Conservation (phyloP, 2,329 filamentous ascomycete species). For the Taxawa tesnikishii region DNA sequence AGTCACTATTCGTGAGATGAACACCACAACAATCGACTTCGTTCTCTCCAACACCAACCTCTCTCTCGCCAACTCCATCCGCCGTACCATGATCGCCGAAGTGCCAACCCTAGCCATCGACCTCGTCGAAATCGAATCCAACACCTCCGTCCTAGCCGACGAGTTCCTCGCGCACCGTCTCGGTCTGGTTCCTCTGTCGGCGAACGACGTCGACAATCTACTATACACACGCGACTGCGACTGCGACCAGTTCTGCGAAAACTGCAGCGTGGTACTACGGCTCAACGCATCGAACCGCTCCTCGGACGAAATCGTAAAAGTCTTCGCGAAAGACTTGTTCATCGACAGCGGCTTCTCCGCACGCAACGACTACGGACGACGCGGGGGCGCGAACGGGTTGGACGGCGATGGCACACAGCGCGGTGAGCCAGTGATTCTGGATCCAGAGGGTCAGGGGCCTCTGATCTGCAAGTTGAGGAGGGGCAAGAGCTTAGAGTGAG, state of each 20-base stretch:
- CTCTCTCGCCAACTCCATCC: constrained; percentile 83
- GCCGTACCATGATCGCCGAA: constrained; percentile 83
- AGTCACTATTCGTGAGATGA: constrained; percentile 40
- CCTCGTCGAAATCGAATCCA: constrained; percentile 80
- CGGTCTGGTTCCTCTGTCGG: constrained; percentile 77
- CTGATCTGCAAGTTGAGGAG: constrained; percentile 84
- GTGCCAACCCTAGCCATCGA: constrained; percentile 93
- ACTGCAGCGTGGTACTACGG: constrained; percentile 74
- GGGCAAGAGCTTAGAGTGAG: constrained; percentile 83
- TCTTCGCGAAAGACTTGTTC: constrained; percentile 82
- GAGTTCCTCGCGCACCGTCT: constrained; percentile 92
- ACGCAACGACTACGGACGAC: constrained; percentile 13
- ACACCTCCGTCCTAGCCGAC: constrained; percentile 91
- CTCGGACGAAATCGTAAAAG: constrained; percentile 77
- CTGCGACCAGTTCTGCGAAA: constrained; percentile 88
- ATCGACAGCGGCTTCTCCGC: constrained; percentile 27
- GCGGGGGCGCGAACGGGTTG: constrained; percentile 56
- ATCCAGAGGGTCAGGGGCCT: constrained; percentile 68
- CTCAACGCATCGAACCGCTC: constrained; percentile 62
- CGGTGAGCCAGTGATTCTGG: constrained; percentile 71
- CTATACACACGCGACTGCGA: constrained; percentile 89
- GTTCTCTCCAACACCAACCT: constrained; percentile 82
- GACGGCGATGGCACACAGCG: constrained; percentile 28
- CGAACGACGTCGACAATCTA: constrained; percentile 69
- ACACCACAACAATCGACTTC: constrained; percentile 75